Conservation (phyloP, 2,329 filamentous ascomycete genomes). For the Whalleya microplaca region DNA sequence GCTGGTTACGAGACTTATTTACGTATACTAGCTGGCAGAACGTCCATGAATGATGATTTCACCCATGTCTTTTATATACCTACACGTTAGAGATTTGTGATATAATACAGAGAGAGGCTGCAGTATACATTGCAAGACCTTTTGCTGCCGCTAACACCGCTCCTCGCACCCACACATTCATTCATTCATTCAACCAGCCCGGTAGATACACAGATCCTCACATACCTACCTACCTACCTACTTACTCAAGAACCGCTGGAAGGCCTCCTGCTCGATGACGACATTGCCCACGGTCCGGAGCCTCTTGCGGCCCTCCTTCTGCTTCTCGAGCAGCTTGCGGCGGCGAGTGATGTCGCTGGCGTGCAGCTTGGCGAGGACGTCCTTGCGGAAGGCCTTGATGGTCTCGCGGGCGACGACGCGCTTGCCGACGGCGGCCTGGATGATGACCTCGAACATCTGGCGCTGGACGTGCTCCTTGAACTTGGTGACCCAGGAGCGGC, state of each 20-base stretch:
- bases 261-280: slow-evolving; percentile 93
- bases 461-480: slow-evolving; percentile 97
- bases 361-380: slow-evolving; percentile 90
- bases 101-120: no score
- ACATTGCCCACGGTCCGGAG: slow-evolving; percentile 86
- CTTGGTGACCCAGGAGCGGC: slow-evolving; percentile 86
- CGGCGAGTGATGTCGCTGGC: slow-evolving; percentile 84
- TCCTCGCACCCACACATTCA: no score
- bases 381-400: slow-evolving; percentile 94
- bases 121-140: no score
- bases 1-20: no score
- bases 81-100: no score
- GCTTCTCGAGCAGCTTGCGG: slow-evolving; percentile 89
- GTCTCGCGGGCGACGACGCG: slow-evolving; percentile 89
- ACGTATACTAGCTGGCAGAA: no score
- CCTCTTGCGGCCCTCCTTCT: slow-evolving; percentile 93
- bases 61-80: no score
- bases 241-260: slow-evolving; percentile 91
- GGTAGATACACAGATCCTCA: no score
- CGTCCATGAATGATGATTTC: no score
- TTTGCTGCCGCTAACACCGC: no score
- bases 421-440: slow-evolving; percentile 85
- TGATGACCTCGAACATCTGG: slow-evolving; percentile 96
- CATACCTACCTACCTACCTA: no score
- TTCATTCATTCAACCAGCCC: no score